Base-by-base conservation (phyloP, 148 eudicot genomes). In the Cornus kousa region DNA sequence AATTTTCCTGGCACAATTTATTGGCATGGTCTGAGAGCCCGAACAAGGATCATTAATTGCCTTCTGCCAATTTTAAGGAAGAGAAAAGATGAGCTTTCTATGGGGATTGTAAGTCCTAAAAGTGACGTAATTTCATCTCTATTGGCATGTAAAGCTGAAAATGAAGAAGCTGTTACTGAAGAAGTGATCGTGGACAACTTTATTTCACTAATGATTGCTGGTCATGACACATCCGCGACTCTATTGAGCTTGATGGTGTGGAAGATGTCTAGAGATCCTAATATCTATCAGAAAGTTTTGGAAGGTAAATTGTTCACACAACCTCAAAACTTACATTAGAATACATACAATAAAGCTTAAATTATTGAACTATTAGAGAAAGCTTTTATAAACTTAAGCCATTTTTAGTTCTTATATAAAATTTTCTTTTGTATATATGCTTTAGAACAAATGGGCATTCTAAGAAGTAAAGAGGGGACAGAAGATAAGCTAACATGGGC, bases 181-280 rank as follows among this genome's bases (percentile, higher is more conserved):
- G 73, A 53, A 7, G 12, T 14, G 73, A 55, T 77, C n/a, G 31
- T 68, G 24, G 79, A 77, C 7, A 77, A 77, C 22, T 68, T 77
- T 20, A n/a, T 57, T 7, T 4, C 43, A 19, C 39, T 77, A 3
- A 50, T 77, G 72, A 77, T 50, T 9, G 79, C 73, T 7, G 55
- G 79, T 20, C 79, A 77, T 1, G 73, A 77, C 13, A 68, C 79
- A 0, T 50, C 79, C 55, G 73, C 73, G 7, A 69, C 6, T 77
- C 79, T 77, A 37, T 16, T 77, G 79, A 68, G 79, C 39, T 68
- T 77, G 64, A 68, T 77, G 73, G 73, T 77, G 10, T 77, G 79
- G 79, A 77, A 77, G 79, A 39, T 77, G 20, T 68, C 79, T 35
- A 50, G 19, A 24, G 73, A 77, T 1, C 59, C 70, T 4, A 11